Conservation (phyloP, 345 rosid genomes). For the Carallia pectinifolia region DNA sequence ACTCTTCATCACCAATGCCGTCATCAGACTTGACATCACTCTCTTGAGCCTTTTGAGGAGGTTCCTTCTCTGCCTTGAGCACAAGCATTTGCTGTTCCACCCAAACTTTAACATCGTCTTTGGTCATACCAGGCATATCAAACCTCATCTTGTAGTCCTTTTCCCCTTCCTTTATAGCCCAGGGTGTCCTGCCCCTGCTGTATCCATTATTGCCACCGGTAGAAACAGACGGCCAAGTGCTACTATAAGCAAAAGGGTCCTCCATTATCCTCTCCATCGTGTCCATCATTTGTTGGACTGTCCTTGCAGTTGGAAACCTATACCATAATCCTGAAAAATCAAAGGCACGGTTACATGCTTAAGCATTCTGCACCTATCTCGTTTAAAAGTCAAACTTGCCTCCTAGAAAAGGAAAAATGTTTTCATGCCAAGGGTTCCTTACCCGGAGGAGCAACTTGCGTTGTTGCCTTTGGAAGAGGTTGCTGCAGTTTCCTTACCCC, state of each 20-base stretch:
- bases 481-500: no score
- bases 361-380: background rate
- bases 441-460: no score
- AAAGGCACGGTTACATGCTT: background rate
- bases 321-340: background rate
- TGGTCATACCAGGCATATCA: constrained; percentile 37
- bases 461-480: no score
- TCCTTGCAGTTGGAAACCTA: constrained; percentile 2
- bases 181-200: no score
- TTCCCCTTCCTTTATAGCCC: constrained; percentile 12
- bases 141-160: constrained; percentile 26
- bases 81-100: constrained; percentile 33
- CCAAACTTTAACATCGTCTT: constrained; percentile 32
- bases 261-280: background rate
- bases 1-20: constrained; percentile 25
- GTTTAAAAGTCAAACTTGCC: background rate
- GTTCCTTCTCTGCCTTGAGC: constrained; percentile 24
- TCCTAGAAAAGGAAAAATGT: no score
- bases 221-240: no score
- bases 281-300: constrained; percentile 31
- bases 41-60: background rate
- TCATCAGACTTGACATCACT: background rate
- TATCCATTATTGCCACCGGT: no score
- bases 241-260: no score
- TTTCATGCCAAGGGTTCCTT: no score